phyloP scores from a whole-genome alignment of 805 yeast species.

The Saccharomycopsis sp. region DNA sequence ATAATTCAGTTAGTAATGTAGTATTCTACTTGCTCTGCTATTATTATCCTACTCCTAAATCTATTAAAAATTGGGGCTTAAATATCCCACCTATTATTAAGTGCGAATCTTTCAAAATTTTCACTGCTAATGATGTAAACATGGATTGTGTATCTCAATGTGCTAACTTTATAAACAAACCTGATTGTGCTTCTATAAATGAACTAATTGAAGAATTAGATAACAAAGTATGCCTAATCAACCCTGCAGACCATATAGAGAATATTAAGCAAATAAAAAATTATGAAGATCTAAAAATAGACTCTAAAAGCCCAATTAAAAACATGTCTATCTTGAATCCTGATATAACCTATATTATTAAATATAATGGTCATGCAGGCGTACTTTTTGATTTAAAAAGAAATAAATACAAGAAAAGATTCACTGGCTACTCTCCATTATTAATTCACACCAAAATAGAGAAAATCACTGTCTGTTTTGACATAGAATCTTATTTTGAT shows the following conservation, averaged over 20 bases:
- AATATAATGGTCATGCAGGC: constrained; percentile 4
- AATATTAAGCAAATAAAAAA: too few species aligned
- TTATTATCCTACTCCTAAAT: constrained; percentile 5
- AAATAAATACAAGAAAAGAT: not conserved
- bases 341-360: not conserved
- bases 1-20: too few species aligned
- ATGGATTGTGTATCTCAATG: too few species aligned
- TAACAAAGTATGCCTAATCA: too few species aligned
- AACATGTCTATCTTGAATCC: not conserved
- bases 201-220: too few species aligned
- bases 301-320: constrained; percentile 2
- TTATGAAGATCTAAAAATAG: constrained; percentile 3
- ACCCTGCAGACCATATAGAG: too few species aligned
- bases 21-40: not conserved
- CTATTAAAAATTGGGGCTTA: not conserved
- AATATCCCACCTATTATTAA: not conserved
- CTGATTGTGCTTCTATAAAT: too few species aligned
- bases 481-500: constrained; percentile 8
- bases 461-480: constrained; percentile 4
- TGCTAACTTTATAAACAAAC: too few species aligned
- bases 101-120: not conserved
- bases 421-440: not conserved
- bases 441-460: not conserved
- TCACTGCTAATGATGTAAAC: too few species aligned
- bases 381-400: not conserved